Conservation (phyloP, 176 grass and related monocot genomes). For the Bonia amplexicaulis region DNA sequence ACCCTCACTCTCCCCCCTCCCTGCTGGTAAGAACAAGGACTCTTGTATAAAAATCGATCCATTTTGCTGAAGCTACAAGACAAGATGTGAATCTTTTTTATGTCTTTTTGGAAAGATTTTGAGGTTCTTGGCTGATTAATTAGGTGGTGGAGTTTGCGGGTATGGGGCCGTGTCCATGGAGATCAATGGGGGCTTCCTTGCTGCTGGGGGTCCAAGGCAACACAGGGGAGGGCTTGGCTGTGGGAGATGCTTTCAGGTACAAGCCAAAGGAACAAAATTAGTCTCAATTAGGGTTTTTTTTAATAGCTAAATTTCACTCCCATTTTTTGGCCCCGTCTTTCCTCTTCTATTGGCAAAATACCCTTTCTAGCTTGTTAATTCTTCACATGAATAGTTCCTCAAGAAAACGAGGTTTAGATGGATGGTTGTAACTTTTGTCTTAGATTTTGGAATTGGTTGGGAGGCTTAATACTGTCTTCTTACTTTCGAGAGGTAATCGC, state of each 20-base stretch:
- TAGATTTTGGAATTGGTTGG: background rate
- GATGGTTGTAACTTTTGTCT: background rate
- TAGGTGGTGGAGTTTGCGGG: slow-evolving; percentile 49
- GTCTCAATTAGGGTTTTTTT: background rate
- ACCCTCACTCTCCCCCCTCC: slow-evolving; percentile 19
- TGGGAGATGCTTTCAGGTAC: slow-evolving; percentile 73
- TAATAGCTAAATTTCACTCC: background rate
- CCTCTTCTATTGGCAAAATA: background rate
- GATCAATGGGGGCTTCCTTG: slow-evolving; percentile 64
- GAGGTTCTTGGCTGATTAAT: background rate
- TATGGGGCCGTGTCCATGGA: slow-evolving; percentile 62
- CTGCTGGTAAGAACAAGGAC: background rate
- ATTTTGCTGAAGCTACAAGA: background rate
- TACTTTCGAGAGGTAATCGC: background rate
- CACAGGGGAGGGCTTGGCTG: slow-evolving; percentile 63
- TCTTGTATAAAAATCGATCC: background rate
- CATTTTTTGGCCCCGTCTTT: background rate
- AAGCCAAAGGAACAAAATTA: no score
- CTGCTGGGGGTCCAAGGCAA: slow-evolving; percentile 41
- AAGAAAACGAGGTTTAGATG: background rate
- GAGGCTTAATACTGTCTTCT: background rate
- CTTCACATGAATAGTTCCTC: background rate
- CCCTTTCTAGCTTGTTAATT: background rate
- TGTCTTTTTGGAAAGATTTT: background rate
- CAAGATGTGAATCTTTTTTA: background rate